Evolutionary conservation across 208 protist species (phyloP), one percentile per base, ranked within the genome.

Genomic region (Crithidia brevicula): DNA sequence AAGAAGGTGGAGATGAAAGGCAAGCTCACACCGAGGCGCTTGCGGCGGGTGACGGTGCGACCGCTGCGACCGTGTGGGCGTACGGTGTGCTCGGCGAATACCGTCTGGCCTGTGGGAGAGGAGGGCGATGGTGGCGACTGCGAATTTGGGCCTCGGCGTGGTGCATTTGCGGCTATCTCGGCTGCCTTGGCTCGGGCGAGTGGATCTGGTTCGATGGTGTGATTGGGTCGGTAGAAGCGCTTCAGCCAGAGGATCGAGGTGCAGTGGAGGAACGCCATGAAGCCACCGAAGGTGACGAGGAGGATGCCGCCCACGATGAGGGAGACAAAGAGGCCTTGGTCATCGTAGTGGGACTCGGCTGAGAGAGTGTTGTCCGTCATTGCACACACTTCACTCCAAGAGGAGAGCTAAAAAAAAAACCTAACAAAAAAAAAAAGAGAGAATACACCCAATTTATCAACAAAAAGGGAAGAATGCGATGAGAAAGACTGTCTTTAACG

Each of bases 271-370:
- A 83, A 87, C 3, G 81, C 34, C 45, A 81, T 79, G 15, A 79
- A 27, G 3, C 73, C 61, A 20, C 38, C 40, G n/a, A 92, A 79
- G 45, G 81, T 45, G 31, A 62, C 31, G 18, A 86, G 60, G 10
- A 84, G 20, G 16, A 72, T 45, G 28, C 42, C 34, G 16, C 83
- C 77, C 0, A 91, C 66, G 15, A 84, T 43, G 23, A 91, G 52
- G 10, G 88, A 81, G 54, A 90, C 77, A 45, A 77, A 77, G 51
- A 95, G 74, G 11, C 90, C 90, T n/a, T 95, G 80, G 53, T 95
- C 86, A 72, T 95, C 85, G 77, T 85, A 95, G 28, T 57, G 81
- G 43, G 77, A 50, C 9, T 63, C 40, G 34, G 67, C 36, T 25
- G 25, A 20, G 13, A 86, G 67, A 7, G 47, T 60, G 51, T 3